A percentile compares a stretch with the other conserved stretches of the same genome.
Evolutionary conservation across 495 filamentous ascomycete genomes (phyloP).

Genomic region (Neurospora sp.): DNA sequence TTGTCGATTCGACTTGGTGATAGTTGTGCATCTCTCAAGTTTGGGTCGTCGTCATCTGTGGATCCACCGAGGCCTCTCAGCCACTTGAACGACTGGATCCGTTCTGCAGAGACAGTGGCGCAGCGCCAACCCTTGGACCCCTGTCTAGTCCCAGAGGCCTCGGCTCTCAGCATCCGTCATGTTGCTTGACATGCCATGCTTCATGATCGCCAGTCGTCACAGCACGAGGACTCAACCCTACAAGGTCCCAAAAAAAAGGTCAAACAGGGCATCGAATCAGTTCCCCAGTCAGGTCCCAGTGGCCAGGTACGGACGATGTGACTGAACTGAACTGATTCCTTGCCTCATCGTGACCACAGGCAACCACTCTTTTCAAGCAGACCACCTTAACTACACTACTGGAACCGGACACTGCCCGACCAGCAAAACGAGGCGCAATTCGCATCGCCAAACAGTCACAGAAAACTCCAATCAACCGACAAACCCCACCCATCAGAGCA

Average conservation of each 20-base stretch:
- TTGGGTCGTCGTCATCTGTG: background rate
- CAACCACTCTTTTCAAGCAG: background rate
- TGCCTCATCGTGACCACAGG: background rate
- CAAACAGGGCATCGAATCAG: background rate
- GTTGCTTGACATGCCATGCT: background rate
- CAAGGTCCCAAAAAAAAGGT: background rate
- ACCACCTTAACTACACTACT: background rate
- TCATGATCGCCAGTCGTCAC: background rate
- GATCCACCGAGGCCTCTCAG: background rate
- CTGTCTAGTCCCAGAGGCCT: background rate
- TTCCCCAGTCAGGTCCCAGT: background rate
- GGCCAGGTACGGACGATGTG: background rate
- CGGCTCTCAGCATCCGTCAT: background rate
- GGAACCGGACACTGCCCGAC: background rate
- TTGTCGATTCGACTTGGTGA: background rate
- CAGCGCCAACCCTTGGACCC: background rate
- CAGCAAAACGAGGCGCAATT: background rate
- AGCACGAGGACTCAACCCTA: background rate
- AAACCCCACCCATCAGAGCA: background rate
- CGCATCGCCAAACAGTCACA: background rate
- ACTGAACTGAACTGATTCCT: background rate
- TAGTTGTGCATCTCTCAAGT: background rate
- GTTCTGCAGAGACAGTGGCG: background rate
- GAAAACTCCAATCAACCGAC: background rate
- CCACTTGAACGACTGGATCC: background rate